These are phyloP conservation scores for Trifolium subterraneum DNA, from an alignment of 306 rosid genomes.

Conservation along the genomic window DNA sequence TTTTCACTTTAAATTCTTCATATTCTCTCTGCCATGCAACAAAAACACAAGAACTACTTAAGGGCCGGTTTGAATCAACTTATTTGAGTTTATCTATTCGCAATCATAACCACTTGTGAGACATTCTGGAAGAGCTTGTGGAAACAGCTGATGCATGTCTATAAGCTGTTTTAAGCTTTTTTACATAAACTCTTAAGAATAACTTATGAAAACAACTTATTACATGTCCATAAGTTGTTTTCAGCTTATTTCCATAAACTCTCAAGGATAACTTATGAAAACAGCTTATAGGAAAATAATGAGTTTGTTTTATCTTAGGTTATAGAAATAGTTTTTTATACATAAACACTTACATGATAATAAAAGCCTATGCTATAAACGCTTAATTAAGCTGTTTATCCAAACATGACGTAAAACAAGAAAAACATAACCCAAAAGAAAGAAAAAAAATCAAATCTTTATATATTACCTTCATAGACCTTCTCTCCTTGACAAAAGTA, in stretches of 20 bases:
- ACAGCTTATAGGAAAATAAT: neutral
- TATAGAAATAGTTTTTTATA: neutral
- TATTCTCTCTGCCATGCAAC: conserved; percentile 67
- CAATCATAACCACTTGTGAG: neutral
- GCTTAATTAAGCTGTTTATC: neutral
- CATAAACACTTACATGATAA: neutral
- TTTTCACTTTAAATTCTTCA: conserved; percentile 89
- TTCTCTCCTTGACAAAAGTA: conserved; percentile 86
- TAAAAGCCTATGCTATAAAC: neutral
- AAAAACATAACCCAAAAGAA: neutral
- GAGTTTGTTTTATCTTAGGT: neutral
- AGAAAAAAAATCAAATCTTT: neutral
- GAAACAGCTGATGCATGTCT: neutral
- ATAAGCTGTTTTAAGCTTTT: neutral
- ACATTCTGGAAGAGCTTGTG: neutral
- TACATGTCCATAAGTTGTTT: neutral
- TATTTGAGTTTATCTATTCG: neutral
- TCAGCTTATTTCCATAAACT: neutral
- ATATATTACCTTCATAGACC: conserved; percentile 70
- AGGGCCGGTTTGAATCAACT: neutral
- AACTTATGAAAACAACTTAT: neutral
- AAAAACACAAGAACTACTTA: conserved; percentile 24
- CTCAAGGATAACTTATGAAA: too few relatives aligned
- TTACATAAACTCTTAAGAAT: neutral
- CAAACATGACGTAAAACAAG: neutral